phyloP scores from a whole-genome alignment of 495 filamentous ascomycete species.

The Corynascus novoguineensis region DNA sequence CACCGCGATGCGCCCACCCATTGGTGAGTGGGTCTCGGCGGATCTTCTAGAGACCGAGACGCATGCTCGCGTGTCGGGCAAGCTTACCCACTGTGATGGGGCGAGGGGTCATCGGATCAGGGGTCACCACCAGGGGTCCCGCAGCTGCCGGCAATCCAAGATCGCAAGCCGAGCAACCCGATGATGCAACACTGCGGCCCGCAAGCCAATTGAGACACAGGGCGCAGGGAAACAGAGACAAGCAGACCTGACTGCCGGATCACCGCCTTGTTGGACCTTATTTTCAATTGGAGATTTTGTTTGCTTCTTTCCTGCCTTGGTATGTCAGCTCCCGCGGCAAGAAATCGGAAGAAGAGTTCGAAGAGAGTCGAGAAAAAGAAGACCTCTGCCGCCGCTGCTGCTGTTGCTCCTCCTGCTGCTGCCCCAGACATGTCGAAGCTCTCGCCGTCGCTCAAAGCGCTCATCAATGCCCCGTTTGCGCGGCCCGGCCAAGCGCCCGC shows the following conservation, averaged over 20 bases:
- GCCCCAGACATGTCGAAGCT: constrained; percentile 59
- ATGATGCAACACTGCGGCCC: background rate
- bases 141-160: background rate
- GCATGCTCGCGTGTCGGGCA: background rate
- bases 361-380: background rate
- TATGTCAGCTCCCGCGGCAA: background rate
- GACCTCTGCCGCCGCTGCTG: no score
- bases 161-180: background rate
- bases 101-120: background rate
- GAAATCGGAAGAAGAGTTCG: background rate
- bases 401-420: background rate
- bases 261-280: background rate
- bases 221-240: background rate
- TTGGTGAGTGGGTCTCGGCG: background rate
- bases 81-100: background rate
- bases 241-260: background rate
- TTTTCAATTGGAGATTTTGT: background rate
- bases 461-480: constrained; percentile 65
- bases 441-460: constrained; percentile 59
- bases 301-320: background rate
- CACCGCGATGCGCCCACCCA: background rate
- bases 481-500: constrained; percentile 61
- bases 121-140: background rate
- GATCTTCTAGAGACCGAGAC: background rate
- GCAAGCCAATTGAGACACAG: background rate